Evolutionary conservation across 1,284 basidiomycete species (phyloP).

Genomic region (Boletus sp.): DNA sequence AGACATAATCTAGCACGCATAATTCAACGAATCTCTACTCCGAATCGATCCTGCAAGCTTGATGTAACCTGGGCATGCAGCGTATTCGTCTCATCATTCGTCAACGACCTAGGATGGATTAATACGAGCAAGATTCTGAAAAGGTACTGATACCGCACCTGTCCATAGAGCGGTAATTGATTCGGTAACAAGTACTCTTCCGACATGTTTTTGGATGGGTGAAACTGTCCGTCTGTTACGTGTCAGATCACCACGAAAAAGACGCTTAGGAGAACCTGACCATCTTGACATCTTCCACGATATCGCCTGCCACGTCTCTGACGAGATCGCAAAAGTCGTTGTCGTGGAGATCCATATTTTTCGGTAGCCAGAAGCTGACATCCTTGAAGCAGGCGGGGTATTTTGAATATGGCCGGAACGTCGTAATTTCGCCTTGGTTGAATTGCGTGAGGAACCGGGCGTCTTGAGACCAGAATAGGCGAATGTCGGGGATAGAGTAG

Average conservation of each 20-base stretch:
- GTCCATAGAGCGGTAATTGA: conserved; percentile 98
- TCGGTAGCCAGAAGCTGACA: conserved; percentile 86
- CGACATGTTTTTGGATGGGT: conserved; percentile 85
- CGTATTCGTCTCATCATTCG: conserved; percentile 87
- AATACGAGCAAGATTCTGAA: not conserved
- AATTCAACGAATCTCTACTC: conserved; percentile 76
- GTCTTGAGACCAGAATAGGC: conserved; percentile 98
- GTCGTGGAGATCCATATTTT: conserved; percentile 66
- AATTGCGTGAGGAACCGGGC: conserved; percentile 90
- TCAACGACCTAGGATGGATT: conserved; percentile 62
- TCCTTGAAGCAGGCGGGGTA: conserved; percentile 91
- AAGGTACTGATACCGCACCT: conserved; percentile 44
- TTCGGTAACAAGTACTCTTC: conserved; percentile 83
- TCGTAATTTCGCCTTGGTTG: conserved; percentile 66
- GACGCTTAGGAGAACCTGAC: conserved; percentile 42
- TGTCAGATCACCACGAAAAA: conserved; percentile 10
- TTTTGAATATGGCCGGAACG: conserved; percentile 87
- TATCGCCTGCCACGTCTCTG: conserved; percentile 86
- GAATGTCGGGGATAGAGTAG: conserved; percentile 96
- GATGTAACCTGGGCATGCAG: conserved; percentile 64
- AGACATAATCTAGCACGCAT: conserved; percentile 36
- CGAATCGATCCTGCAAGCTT: conserved; percentile 55
- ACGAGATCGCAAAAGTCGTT: conserved; percentile 98
- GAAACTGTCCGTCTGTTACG: conserved; percentile 83
- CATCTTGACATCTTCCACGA: conserved; percentile 88